These are phyloP conservation scores for Hemisphaericaspora xylofermentans DNA, from an alignment of 1,139 yeast genomes.

Conservation along the genomic window DNA sequence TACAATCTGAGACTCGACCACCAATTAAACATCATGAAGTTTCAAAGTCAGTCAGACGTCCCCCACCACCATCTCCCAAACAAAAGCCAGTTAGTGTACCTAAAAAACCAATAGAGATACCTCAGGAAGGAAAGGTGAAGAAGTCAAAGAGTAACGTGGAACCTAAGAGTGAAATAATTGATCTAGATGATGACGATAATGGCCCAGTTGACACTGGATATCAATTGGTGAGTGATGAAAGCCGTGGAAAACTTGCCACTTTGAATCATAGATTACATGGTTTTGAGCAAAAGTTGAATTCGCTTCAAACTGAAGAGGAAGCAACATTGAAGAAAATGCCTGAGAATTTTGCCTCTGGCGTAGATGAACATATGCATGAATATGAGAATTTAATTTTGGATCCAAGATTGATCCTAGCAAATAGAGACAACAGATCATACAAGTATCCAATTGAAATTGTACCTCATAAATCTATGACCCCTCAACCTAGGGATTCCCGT, in stretches of 20 bases:
- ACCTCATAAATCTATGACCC: constrained; percentile 2
- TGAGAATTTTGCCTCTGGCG: neutral
- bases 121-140: neutral
- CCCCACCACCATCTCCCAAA: constrained; percentile 1
- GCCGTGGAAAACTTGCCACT: neutral
- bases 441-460: neutral
- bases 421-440: neutral
- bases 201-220: neutral
- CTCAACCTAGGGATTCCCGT: constrained; percentile 4
- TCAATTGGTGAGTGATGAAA: neutral
- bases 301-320: neutral
- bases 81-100: neutral
- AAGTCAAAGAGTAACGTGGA: neutral
- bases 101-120: neutral
- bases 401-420: constrained; percentile 5
- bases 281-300: constrained; percentile 10
- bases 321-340: constrained; percentile 3
- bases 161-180: neutral
- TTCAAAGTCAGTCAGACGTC: neutral
- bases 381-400: constrained; percentile 6
- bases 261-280: constrained; percentile 1
- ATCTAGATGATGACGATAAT: neutral
- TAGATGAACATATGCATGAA: constrained; percentile 3
- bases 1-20: neutral
- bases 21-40: neutral